Evolutionary conservation across 306 rosid genomes (phyloP).

Genomic region (Ceratonia siliqua): DNA sequence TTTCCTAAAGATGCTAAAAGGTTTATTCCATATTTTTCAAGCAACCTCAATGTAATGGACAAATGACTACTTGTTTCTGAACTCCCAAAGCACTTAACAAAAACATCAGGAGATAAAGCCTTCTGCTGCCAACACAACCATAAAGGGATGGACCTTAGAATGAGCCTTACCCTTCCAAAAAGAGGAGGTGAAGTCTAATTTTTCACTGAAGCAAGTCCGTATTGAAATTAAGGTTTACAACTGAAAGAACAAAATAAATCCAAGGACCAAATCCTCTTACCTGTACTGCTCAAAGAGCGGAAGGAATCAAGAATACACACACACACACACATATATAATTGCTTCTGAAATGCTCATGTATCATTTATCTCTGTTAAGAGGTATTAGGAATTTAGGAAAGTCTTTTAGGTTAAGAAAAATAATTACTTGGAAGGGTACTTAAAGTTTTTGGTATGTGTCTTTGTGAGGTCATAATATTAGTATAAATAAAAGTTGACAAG

Average conservation of each 20-base stretch:
- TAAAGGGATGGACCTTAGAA: no score
- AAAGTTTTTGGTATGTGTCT: no score
- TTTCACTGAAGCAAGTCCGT: not conserved
- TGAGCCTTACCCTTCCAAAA: not conserved
- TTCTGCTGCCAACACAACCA: no score
- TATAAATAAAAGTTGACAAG: no score
- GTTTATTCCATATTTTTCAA: not conserved
- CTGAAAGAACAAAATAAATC: not conserved
- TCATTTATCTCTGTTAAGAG: no score
- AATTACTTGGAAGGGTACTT: no score
- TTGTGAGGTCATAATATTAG: no score
- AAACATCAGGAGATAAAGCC: not conserved
- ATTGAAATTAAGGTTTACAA: not conserved
- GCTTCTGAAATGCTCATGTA: not conserved
- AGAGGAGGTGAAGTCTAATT: not conserved
- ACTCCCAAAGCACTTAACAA: not conserved
- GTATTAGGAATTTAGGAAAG: no score
- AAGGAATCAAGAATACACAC: no score
- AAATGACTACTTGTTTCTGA: not conserved
- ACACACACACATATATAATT: not conserved
- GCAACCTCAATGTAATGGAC: not conserved
- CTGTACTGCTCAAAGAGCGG: not conserved
- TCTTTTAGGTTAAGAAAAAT: no score
- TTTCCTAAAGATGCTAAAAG: conserved; percentile 17
- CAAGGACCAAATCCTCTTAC: not conserved